phyloP scores from a whole-genome alignment of 1,284 basidiomycete species.

The Peniophora sp. region DNA sequence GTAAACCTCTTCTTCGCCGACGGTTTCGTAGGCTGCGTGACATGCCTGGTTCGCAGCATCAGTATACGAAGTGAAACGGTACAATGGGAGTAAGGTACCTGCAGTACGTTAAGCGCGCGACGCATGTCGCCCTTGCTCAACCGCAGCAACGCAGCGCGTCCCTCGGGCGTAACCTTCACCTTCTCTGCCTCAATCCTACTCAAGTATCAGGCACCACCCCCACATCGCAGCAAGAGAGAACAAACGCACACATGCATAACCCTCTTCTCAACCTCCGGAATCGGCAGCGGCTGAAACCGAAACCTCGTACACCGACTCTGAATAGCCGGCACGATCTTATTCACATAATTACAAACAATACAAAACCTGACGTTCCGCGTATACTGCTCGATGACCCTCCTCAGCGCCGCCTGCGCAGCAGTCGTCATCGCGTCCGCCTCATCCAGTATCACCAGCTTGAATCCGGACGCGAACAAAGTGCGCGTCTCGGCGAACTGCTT shows the following conservation, averaged over 20 bases:
- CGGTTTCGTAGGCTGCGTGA: slow-evolving; percentile 88
- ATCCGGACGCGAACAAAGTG: slow-evolving; percentile 85
- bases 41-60: slow-evolving; percentile 49
- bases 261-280: slow-evolving; percentile 79
- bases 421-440: slow-evolving; percentile 99
- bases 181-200: no score
- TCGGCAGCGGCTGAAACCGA: slow-evolving; percentile 92
- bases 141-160: slow-evolving; percentile 84
- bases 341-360: slow-evolving; percentile 99
- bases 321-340: slow-evolving; percentile 98
- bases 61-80: no score
- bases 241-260: slow-evolving; percentile 50
- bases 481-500: slow-evolving; percentile 97
- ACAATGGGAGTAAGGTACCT: slow-evolving; percentile 24
- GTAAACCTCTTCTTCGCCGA: slow-evolving; percentile 90
- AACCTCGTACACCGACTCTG: slow-evolving; percentile 98
- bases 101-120: slow-evolving; percentile 89
- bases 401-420: slow-evolving; percentile 91
- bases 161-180: slow-evolving; percentile 82
- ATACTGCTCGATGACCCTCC: slow-evolving; percentile 97
- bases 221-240: not conserved
- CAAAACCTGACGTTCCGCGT: slow-evolving; percentile 99
- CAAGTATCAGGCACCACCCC: no score
- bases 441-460: slow-evolving; percentile 97
- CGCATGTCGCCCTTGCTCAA: slow-evolving; percentile 97